Percentiles rank a stretch among this genome's conserved stretches.
phyloP scores from a whole-genome alignment of 306 rosid genomes.

The Coriaria nepalensis region DNA sequence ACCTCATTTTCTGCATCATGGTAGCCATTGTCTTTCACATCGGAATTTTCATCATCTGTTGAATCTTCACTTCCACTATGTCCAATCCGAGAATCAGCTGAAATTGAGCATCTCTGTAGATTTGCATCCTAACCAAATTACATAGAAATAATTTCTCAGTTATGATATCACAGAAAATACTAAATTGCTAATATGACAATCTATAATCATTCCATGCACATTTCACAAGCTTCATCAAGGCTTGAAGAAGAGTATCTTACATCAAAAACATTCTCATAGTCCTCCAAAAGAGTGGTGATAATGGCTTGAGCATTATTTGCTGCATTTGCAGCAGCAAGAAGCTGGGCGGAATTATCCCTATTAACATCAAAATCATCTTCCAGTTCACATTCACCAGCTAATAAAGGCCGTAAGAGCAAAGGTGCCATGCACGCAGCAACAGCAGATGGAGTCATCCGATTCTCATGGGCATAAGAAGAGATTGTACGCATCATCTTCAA shows the following conservation, averaged over 20 bases:
- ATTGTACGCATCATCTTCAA: conserved; percentile 89
- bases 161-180: conserved; percentile 7
- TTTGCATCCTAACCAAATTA: conserved; percentile 65
- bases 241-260: conserved; percentile 32
- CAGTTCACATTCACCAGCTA: conserved; percentile 93
- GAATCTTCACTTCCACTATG: conserved; percentile 88
- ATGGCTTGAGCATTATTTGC: conserved; percentile 96
- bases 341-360: conserved; percentile 94
- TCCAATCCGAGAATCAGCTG: conserved; percentile 88
- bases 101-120: conserved; percentile 80
- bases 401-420: conserved; percentile 84
- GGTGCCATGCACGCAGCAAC: conserved; percentile 99
- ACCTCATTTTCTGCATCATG: conserved; percentile 94
- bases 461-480: conserved; percentile 72
- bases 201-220: no score
- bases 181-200: conserved; percentile 6
- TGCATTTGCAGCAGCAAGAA: conserved; percentile 98
- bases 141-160: not conserved
- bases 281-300: conserved; percentile 84
- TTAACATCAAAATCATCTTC: conserved; percentile 83
- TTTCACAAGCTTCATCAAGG: no score
- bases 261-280: conserved; percentile 76
- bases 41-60: conserved; percentile 68
- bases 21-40: conserved; percentile 76
- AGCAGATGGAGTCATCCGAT: conserved; percentile 94